A percentile compares a stretch with the other conserved stretches of the same genome.
These are phyloP conservation scores for Euphorbia celastroides DNA, from an alignment of 441 rosid species.

Conservation along the genomic window DNA sequence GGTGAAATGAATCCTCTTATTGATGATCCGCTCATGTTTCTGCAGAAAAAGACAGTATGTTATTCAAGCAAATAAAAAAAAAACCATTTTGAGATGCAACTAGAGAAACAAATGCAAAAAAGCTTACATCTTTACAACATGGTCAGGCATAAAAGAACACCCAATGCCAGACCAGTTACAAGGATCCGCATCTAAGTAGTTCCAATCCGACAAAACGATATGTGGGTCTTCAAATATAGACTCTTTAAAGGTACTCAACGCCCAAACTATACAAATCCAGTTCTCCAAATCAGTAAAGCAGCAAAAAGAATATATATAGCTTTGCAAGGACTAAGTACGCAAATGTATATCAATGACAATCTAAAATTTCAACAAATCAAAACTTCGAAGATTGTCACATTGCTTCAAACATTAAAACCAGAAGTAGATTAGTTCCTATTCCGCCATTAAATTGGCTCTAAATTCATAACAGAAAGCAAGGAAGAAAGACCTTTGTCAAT, in stretches of 20 bases:
- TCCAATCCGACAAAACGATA: conserved; percentile 71
- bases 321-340: conserved; percentile 2
- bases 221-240: conserved; percentile 79
- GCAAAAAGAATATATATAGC: neutral
- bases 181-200: conserved; percentile 71
- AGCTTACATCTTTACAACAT: conserved; percentile 76
- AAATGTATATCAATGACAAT: conserved; percentile 6
- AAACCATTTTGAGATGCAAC: conserved; percentile 3
- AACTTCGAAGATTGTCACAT: neutral
- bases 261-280: conserved; percentile 44
- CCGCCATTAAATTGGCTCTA: conserved; percentile 4
- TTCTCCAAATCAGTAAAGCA: conserved; percentile 20
- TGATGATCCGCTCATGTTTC: conserved; percentile 68
- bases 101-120: neutral
- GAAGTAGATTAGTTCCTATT: conserved; percentile 6
- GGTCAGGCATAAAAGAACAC: conserved; percentile 53
- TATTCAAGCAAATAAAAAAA: neutral
- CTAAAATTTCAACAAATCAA: neutral
- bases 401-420: conserved; percentile 2
- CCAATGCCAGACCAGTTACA: conserved; percentile 74
- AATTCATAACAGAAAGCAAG: neutral
- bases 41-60: conserved; percentile 27
- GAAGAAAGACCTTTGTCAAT: neutral
- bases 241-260: conserved; percentile 73
- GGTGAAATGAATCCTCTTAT: conserved; percentile 86